These are phyloP conservation scores for Erigeron canadensis DNA, from an alignment of 129 eudicot genomes.

Conservation along the genomic window DNA sequence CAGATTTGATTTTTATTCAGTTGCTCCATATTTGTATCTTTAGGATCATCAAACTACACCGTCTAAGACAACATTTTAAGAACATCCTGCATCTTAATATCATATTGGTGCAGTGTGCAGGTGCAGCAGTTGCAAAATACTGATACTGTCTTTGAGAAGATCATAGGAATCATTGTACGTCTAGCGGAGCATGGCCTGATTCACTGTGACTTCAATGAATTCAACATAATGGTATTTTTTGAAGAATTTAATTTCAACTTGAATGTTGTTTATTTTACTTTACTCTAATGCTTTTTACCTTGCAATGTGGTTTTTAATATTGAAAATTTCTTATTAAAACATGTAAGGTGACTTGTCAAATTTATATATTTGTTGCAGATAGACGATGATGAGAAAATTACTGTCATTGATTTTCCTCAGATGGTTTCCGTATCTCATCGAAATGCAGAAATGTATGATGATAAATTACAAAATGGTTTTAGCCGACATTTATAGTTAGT, in stretches of 20 bases:
- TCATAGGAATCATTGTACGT: constrained; percentile 72
- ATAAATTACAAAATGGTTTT: background rate
- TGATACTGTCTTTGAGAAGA: constrained; percentile 70
- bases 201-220: constrained; percentile 95
- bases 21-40: background rate
- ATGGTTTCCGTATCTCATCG: constrained; percentile 94
- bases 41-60: background rate
- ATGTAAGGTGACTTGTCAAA: background rate
- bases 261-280: background rate
- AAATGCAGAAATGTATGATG: constrained; percentile 79
- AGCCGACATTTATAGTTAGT: background rate
- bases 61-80: background rate
- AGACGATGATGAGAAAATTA: constrained; percentile 88
- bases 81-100: constrained; percentile 11
- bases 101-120: constrained; percentile 65
- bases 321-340: background rate
- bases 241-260: constrained; percentile 4
- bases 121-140: constrained; percentile 84
- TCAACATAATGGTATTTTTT: constrained; percentile 76
- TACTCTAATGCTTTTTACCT: background rate
- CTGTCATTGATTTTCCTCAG: constrained; percentile 93
- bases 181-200: constrained; percentile 95
- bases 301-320: constrained; percentile 2
- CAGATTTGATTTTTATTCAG: background rate
- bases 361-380: constrained; percentile 48